Conservation (phyloP, 139 green algal species). For the Chlorella sp. region DNA sequence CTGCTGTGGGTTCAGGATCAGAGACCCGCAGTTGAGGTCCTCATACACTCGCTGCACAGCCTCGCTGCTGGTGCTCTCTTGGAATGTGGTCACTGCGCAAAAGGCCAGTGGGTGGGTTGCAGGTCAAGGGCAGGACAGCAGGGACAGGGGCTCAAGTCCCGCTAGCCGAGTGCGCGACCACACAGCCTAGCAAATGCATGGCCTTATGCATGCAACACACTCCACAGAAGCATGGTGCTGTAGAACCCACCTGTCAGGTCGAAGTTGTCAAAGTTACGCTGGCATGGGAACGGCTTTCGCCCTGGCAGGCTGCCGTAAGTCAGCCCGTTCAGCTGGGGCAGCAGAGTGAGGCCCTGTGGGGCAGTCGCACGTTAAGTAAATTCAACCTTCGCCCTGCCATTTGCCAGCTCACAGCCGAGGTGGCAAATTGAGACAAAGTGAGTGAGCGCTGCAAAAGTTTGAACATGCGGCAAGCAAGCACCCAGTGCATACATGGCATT, state of each 20-base stretch:
- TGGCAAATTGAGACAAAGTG: no score
- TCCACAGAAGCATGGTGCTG: no score
- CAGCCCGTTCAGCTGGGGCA: background rate
- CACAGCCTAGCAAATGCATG: background rate
- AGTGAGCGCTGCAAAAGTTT: no score
- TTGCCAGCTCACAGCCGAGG: no score
- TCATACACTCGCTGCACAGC: conserved; percentile 1
- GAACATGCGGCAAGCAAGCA: no score
- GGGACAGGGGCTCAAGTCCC: background rate
- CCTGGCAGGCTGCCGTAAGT: background rate
- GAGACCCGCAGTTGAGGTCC: background rate
- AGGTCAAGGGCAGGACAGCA: background rate
- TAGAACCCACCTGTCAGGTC: background rate
- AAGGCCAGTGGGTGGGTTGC: background rate
- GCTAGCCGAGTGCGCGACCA: background rate
- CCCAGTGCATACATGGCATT: no score
- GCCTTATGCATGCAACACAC: background rate
- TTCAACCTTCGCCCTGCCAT: no score
- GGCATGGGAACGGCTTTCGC: background rate
- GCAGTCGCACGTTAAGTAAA: background rate
- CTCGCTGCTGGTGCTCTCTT: background rate
- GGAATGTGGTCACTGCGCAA: background rate
- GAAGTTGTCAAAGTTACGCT: background rate
- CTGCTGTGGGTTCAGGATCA: background rate
- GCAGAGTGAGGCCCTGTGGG: background rate